These are phyloP conservation scores for Fusarium sp. DNA, from an alignment of 2,329 filamentous ascomycete species.

Conservation along the genomic window DNA sequence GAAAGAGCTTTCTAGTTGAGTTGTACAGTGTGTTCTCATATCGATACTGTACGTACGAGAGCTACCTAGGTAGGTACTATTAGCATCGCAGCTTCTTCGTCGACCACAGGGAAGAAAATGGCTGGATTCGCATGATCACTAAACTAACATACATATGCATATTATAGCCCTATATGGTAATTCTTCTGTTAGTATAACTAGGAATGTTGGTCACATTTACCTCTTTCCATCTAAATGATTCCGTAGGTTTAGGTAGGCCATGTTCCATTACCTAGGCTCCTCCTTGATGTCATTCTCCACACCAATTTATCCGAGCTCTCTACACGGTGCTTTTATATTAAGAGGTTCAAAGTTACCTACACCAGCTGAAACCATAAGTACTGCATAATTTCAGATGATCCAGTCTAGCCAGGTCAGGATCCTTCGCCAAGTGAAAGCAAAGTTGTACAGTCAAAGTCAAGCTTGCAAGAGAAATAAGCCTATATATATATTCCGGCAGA, in stretches of 20 bases:
- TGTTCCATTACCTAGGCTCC: neutral
- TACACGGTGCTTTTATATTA: neutral
- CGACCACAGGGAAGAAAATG: neutral
- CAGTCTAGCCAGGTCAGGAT: neutral
- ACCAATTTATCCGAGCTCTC: neutral
- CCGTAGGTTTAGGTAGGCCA: neutral
- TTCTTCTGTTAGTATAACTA: neutral
- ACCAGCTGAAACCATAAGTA: neutral
- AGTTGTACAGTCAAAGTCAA: neutral
- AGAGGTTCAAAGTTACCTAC: neutral
- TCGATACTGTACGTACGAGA: neutral
- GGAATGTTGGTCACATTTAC: neutral
- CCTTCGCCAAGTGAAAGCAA: neutral
- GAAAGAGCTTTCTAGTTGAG: neutral
- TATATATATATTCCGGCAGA: constrained; percentile 23
- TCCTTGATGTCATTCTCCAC: constrained; percentile 20
- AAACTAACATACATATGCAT: neutral
- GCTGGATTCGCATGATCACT: neutral
- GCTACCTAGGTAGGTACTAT: neutral
- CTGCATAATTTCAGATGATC: neutral
- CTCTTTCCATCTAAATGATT: neutral
- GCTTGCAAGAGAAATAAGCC: constrained; percentile 1
- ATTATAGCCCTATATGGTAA: neutral
- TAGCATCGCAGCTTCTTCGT: neutral
- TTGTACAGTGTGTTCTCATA: neutral